Base-by-base conservation (phyloP, 495 filamentous ascomycete genomes). In the Penicillium cosmopolitanum region DNA sequence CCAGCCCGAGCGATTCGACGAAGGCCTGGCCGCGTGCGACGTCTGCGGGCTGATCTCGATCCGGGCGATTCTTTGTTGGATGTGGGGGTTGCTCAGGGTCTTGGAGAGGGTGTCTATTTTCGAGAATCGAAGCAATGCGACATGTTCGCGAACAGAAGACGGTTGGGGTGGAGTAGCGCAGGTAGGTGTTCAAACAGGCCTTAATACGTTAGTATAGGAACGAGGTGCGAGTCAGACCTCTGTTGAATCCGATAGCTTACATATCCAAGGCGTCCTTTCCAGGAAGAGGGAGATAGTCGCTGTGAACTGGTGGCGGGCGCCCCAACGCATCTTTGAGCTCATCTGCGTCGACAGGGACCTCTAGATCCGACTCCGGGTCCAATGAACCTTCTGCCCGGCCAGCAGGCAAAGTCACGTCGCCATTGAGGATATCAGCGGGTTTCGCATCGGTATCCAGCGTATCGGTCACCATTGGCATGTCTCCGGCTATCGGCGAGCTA, bases 71-170 rank as follows among this genome's bases (percentile, higher is more conserved):
- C 73, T 92, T 95, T 2, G 83, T 89, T 7, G 89, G 56, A 72
- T 96, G 92, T 50, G 89, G 83, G 1, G 92, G 92, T 66, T 89
- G 84, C 0, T 84, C 82, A 2, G 89, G 89, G 66, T 96, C 85
- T 57, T 75, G 75, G 4, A 96, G 82, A 2, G 93, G 92, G 72
- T 96, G 84, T 4, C 93, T 86, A 61, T 96, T 90, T 48, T 97
- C 92, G 6, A 97, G 71, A 40, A 97, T 97, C 5, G 92, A 96
- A 0, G 91, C 82, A 64, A 97, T 95, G 46, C 93, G 90, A 69
- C 92, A 97, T 1, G 93, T 97, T 23, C 94, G 84, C 2, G 95
- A 97, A 69, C 87, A 89, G 75, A 97, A 98, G 10, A 97, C 86
- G 0, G 94, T 86, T 15, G 92, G 91, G 60, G 89, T 94, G 0